Base-by-base conservation (phyloP, 805 yeast species). In the Metschnikowia colocasiae region DNA sequence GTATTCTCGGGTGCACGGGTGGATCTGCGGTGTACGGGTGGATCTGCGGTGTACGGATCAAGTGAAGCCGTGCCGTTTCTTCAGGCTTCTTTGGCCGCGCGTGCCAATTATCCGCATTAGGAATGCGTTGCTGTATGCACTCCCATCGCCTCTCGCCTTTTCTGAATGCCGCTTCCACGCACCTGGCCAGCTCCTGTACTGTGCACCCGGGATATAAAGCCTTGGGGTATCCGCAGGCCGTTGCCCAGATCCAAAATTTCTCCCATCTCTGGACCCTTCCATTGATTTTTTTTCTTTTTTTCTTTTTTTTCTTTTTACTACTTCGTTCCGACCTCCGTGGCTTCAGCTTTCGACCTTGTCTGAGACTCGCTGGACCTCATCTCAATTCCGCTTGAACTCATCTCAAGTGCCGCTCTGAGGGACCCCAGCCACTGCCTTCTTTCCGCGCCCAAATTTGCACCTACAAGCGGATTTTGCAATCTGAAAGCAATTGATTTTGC, bases 171-270 rank as follows among this genome's bases (percentile, higher is more conserved):
- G 35, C 36, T 32, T 40, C 43, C 37, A 40, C 35, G 43, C 36
- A 30, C 29, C 23, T 40, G 26, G 43, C 43, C 35, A 31, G 43
- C 43, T 31, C 43, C 43, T 40, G 43, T 40, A 40, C 37, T 40
- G 43, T 15, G 32, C 23, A 20, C n/a, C 34, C 23, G 22, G 30
- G 22, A 32, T 40, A 40, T 40, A 40, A 29, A 40, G 22, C 10
- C 30, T n/a, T 40, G 43, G 37, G 30, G 22, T 26, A 30, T 32
- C 43, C 43, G 36, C 43, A 32, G 40, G 40, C 27, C 29, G 30
- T 15, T 25, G 16, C 30, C 15, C 30, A 22, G 25, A n/a, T 23
- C 22, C 8, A n/a, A 36, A 22, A 7, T 36, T 36, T 36, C 38
- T 39, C 42, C 42, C 10, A 15, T 15, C 12, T 39, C 16, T 15